Percentiles rank a stretch among this genome's conserved stretches.
These are phyloP conservation scores for Globisporangium apiculatum DNA, from an alignment of 352 stramenopile genomes.

Conservation along the genomic window DNA sequence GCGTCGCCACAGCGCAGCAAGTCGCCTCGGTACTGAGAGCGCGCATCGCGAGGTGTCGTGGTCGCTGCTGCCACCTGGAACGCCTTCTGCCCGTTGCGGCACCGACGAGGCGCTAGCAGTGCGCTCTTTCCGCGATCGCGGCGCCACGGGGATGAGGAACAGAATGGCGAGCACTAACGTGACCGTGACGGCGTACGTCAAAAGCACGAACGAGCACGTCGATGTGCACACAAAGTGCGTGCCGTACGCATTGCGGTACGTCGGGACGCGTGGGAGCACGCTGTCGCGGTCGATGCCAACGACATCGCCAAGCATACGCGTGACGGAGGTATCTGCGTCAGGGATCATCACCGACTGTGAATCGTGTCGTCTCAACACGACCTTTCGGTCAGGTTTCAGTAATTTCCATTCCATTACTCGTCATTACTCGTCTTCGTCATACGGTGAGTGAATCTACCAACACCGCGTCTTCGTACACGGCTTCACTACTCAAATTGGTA, in stretches of 20 bases:
- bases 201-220: conserved; percentile 36
- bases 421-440: no score
- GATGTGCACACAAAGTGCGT: conserved; percentile 39
- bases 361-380: no score
- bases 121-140: neutral
- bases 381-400: no score
- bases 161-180: conserved; percentile 29
- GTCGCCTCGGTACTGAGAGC: neutral
- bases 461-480: no score
- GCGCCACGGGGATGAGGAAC: conserved; percentile 30
- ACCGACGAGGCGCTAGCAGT: neutral
- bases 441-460: no score
- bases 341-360: no score
- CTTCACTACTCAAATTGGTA: no score
- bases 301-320: no score
- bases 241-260: conserved; percentile 57
- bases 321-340: no score
- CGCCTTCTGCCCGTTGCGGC: conserved; percentile 3
- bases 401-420: no score
- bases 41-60: neutral
- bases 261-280: conserved; percentile 17
- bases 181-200: conserved; percentile 24
- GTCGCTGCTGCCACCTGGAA: conserved; percentile 3
- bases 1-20: neutral
- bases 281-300: neutral